A percentile compares a stretch with the other conserved stretches of the same genome.
Conservation (phyloP, 805 yeast genomes). For the Dipodascus albidus region DNA sequence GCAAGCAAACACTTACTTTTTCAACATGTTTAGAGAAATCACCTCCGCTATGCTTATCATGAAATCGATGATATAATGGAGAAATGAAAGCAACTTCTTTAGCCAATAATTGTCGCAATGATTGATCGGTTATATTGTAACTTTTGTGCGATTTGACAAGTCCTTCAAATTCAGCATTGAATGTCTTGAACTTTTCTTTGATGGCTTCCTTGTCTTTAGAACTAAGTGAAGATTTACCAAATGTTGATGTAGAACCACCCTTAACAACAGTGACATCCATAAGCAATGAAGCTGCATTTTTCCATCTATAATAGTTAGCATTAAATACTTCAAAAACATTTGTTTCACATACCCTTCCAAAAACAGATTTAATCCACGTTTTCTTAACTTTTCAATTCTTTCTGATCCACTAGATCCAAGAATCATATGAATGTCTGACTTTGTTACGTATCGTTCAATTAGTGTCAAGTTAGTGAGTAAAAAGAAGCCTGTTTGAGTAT, state of each 20-base stretch:
- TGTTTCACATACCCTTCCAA: conserved; percentile 29
- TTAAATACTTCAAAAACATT: conserved; percentile 46
- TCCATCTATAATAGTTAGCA: conserved; percentile 45
- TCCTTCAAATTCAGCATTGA: conserved; percentile 75
- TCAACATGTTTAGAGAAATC: conserved; percentile 60
- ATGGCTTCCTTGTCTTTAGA: conserved; percentile 72
- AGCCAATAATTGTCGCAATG: conserved; percentile 48
- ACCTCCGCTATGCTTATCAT: conserved; percentile 60
- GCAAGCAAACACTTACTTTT: conserved; percentile 63
- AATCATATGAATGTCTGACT: conserved; percentile 29
- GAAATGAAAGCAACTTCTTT: conserved; percentile 64
- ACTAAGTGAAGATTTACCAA: conserved; percentile 25
- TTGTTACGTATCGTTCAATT: conserved; percentile 60
- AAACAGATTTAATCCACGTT: conserved; percentile 61
- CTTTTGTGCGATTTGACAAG: conserved; percentile 54
- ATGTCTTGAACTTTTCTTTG: conserved; percentile 74
- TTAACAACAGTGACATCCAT: conserved; percentile 70
- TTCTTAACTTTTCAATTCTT: conserved; percentile 56
- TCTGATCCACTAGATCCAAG: conserved; percentile 50
- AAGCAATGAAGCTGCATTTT: conserved; percentile 58
- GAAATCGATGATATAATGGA: conserved; percentile 78
- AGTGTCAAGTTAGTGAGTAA: conserved; percentile 59
- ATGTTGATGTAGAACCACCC: conserved; percentile 27
- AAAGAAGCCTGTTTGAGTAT: conserved; percentile 48
- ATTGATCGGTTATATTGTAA: conserved; percentile 55